Conservation (phyloP, 768 basidiomycete genomes). For the Polyporus arcularius region DNA sequence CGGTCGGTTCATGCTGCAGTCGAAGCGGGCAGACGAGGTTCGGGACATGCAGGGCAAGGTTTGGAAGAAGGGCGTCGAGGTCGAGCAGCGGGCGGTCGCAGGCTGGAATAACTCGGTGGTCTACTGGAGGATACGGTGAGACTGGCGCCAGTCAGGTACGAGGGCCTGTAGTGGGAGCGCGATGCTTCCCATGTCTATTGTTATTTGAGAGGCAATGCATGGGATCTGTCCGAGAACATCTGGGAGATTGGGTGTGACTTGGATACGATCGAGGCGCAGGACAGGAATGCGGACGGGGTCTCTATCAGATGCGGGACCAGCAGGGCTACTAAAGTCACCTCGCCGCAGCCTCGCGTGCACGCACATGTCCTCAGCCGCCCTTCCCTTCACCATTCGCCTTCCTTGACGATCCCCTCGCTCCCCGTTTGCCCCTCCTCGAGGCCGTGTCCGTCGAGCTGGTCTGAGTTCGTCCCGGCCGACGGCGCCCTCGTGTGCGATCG, state of each 20-base stretch:
- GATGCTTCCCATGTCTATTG: not conserved
- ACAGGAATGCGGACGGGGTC: not conserved
- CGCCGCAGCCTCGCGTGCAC: conserved; percentile 7
- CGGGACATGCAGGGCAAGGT: conserved; percentile 59
- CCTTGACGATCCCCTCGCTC: not conserved
- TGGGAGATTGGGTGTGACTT: not conserved
- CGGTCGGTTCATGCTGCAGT: conserved; percentile 59
- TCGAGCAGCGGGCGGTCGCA: conserved; percentile 64
- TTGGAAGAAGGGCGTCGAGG: conserved; percentile 59
- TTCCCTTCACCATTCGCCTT: not conserved
- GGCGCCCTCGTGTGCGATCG: conserved; percentile 5
- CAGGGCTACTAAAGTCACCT: conserved; percentile 8
- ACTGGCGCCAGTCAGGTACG: conserved; percentile 4
- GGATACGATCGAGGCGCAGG: not conserved
- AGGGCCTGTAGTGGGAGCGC: not conserved
- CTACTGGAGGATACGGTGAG: conserved; percentile 62
- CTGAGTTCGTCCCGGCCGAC: not conserved
- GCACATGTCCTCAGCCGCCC: conserved; percentile 12
- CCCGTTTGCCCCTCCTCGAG: conserved; percentile 11
- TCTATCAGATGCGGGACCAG: conserved; percentile 6
- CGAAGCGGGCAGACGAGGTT: conserved; percentile 51
- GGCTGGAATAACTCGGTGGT: conserved; percentile 67
- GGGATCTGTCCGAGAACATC: not conserved
- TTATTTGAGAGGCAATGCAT: not conserved
- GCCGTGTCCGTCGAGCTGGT: conserved; percentile 10